Evolutionary conservation across 192 early-diverging fungal species (phyloP).

Genomic region (Backusella morwellensis): DNA sequence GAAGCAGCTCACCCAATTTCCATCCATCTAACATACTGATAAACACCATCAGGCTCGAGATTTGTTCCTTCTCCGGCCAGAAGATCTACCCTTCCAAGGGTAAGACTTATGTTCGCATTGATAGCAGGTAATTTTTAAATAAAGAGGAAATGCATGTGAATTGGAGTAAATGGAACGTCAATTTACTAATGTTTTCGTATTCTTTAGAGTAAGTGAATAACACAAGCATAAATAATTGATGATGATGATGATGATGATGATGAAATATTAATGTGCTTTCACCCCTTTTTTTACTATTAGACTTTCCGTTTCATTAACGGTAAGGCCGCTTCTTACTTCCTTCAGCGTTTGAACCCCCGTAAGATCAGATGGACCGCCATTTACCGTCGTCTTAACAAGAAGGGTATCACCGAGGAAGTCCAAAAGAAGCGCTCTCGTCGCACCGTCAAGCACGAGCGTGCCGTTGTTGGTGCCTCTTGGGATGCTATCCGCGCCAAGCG

Average conservation of each 20-base stretch:
- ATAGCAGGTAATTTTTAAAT: constrained; percentile 59
- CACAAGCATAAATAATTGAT: neutral
- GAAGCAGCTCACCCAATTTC: neutral
- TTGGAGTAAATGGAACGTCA: neutral
- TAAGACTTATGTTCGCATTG: constrained; percentile 86
- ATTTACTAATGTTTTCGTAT: neutral
- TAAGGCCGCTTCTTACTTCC: constrained; percentile 96
- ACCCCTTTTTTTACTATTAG: constrained; percentile 37
- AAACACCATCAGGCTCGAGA: constrained; percentile 66
- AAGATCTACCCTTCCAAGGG: constrained; percentile 99
- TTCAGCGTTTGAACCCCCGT: constrained; percentile 96
- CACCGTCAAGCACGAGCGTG: too few relatives aligned
- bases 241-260: neutral
- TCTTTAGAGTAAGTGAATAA: neutral
- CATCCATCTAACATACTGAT: neutral
- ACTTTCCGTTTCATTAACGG: constrained; percentile 96
- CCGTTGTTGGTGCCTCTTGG: constrained; percentile 91
- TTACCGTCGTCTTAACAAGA: constrained; percentile 98
- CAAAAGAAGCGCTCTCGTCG: too few relatives aligned
- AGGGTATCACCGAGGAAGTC: constrained; percentile 93
- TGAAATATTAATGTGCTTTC: neutral
- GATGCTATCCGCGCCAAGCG: constrained; percentile 98
- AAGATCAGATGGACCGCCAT: constrained; percentile 97
- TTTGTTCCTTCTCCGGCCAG: constrained; percentile 96
- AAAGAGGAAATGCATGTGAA: neutral